A percentile compares a stretch with the other conserved stretches of the same genome.
Conservation (phyloP, 1,139 yeast species). For the Diutina mesorugosa region DNA sequence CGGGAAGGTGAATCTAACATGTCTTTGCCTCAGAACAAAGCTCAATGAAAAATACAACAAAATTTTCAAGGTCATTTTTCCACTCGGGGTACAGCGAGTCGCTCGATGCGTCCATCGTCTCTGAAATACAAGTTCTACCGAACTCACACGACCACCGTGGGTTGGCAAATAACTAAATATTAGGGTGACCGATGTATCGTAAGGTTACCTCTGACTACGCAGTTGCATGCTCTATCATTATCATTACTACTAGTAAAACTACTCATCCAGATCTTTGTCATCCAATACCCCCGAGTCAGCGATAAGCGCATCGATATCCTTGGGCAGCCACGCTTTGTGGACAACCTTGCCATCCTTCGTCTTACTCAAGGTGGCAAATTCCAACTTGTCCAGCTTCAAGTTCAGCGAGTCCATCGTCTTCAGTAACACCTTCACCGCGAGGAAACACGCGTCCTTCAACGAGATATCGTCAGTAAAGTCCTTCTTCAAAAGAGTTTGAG, state of each 20-base stretch:
- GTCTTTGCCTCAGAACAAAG: no score
- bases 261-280: slow-evolving; percentile 21
- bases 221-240: not conserved
- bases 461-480: slow-evolving; percentile 79
- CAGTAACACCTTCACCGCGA: slow-evolving; percentile 83
- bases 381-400: slow-evolving; percentile 77
- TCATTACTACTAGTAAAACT: not conserved
- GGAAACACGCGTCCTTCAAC: slow-evolving; percentile 69
- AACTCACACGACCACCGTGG: no score
- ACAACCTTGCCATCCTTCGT: slow-evolving; percentile 32
- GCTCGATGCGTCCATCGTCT: no score
- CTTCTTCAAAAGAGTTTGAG: slow-evolving; percentile 89
- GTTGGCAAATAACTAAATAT: no score
- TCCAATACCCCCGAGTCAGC: slow-evolving; percentile 56
- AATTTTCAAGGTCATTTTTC: no score
- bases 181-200: not conserved
- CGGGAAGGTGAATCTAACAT: no score
- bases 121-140: no score
- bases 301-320: slow-evolving; percentile 63
- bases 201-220: not conserved
- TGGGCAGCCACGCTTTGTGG: slow-evolving; percentile 69
- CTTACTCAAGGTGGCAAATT: slow-evolving; percentile 64
- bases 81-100: no score
- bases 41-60: no score
- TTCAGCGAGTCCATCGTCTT: slow-evolving; percentile 91